Base-by-base conservation (phyloP, 257 asterid species). In the Gentiana straminea region DNA sequence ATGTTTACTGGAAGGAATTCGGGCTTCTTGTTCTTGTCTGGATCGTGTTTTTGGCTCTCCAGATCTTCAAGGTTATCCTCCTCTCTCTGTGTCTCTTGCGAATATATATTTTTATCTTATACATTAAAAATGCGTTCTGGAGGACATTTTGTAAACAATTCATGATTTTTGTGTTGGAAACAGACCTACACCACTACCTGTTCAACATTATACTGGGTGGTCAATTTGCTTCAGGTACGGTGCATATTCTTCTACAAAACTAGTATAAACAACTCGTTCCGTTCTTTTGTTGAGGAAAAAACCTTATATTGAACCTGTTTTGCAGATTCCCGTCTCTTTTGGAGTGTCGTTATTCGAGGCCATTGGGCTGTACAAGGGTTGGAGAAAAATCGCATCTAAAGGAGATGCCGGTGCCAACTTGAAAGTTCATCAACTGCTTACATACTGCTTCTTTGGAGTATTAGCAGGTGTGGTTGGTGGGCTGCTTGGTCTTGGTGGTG, bases 401-500 rank as follows among this genome's bases (percentile, higher is more conserved):
- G 96, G 94, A 59, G 94, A 84, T 0, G 49, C 49, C 0, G 92
- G 89, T 51, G 68, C 88, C 68, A 78, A 76, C 77, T 75, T 86
- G 11, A 74, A 67, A 71, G 79, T 77, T 61, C 73, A 66, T 67
- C 95, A 86, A 63, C 79, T 91, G 59, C 2, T 83, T 52, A 68
- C 53, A 8, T 91, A 91, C 60, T 78, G 96, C 69, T 79, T 81
- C 61, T 84, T 82, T 15, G 98, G 98, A 33, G 5, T 75, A 47
- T 39, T 87, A 54, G 98, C 98, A 60, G 98, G 98, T 55, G 43
- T 87, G 50, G 98, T 91, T 9, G 98, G 96, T 13, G 98, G 98
- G 13, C 85, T 91, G 69, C 86, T 91, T 52, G 98, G 98, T 63
- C 86, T 91, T 0, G 98, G 98, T 44, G 98, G 98, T 60, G 98